Conservation (phyloP, 2,329 filamentous ascomycete species). For the Diaporthe longicolla region DNA sequence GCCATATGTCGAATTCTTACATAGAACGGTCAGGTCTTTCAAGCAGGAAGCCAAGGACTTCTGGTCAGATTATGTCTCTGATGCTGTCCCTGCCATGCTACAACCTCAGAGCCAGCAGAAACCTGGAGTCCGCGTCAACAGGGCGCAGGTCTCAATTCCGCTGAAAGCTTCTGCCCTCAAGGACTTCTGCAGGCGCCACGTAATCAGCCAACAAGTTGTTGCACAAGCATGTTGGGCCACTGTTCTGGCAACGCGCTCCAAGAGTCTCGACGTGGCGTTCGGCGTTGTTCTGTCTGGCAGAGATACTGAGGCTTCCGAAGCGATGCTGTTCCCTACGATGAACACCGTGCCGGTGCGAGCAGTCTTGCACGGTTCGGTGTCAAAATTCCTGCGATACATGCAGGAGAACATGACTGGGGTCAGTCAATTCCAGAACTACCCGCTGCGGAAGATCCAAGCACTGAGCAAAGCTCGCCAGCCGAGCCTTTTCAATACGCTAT, state of each 20-base stretch:
- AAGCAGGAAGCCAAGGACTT: conserved; percentile 66
- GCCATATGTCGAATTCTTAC: conserved; percentile 67
- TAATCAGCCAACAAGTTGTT: conserved; percentile 82
- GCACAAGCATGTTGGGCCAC: conserved; percentile 84
- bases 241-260: conserved; percentile 73
- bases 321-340: conserved; percentile 89
- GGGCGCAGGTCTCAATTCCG: conserved; percentile 61
- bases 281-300: conserved; percentile 88
- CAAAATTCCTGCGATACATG: conserved; percentile 78
- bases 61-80: conserved; percentile 79
- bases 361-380: conserved; percentile 77
- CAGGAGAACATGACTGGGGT: conserved; percentile 78
- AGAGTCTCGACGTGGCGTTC: conserved; percentile 82
- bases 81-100: conserved; percentile 55
- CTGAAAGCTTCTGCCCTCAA: conserved; percentile 59
- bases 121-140: conserved; percentile 48
- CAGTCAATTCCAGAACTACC: conserved; percentile 81
- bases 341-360: conserved; percentile 86
- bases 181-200: conserved; percentile 74
- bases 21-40: conserved; percentile 63
- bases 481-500: conserved; percentile 68
- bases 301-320: conserved; percentile 77
- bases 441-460: conserved; percentile 70
- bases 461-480: conserved; percentile 65
- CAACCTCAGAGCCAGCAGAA: neutral